These are phyloP conservation scores for Cercospora zeae-maydis DNA, from an alignment of 2,329 filamentous ascomycete species.

Conservation along the genomic window DNA sequence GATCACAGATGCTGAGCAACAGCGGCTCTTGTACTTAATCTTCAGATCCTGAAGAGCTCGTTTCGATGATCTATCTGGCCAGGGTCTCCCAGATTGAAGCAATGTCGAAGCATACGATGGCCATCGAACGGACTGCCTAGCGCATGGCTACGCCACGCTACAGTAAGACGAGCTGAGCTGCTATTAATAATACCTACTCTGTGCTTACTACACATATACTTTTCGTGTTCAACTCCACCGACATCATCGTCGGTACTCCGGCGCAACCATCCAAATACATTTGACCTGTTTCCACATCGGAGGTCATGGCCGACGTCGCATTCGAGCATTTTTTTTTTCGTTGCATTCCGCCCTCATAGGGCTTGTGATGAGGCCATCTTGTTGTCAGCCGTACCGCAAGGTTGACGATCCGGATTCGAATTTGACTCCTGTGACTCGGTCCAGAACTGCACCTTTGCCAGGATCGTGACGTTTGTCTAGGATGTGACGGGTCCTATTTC, in stretches of 20 bases:
- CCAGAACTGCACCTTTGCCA: neutral
- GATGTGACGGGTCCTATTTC: neutral
- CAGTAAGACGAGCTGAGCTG: neutral
- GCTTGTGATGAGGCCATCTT: neutral
- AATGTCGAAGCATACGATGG: neutral
- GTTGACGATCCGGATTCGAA: neutral
- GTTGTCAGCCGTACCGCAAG: neutral
- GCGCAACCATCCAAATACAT: neutral
- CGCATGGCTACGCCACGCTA: neutral
- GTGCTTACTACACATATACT: neutral
- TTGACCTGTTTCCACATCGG: neutral
- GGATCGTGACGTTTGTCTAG: neutral
- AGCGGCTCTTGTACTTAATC: slow-evolving; percentile 1
- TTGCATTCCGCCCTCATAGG: neutral
- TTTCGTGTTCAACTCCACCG: neutral
- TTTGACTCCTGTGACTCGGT: neutral
- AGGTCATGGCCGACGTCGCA: neutral
- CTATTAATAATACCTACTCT: neutral
- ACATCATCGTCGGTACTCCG: neutral
- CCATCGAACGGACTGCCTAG: neutral
- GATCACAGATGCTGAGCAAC: neutral
- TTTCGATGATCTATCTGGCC: neutral
- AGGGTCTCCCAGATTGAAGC: neutral
- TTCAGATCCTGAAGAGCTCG: neutral
- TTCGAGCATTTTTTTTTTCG: neutral